These are phyloP conservation scores for Pleurozium schreberi DNA, from an alignment of 225 moss, liverwort and hornwort species.

Conservation along the genomic window DNA sequence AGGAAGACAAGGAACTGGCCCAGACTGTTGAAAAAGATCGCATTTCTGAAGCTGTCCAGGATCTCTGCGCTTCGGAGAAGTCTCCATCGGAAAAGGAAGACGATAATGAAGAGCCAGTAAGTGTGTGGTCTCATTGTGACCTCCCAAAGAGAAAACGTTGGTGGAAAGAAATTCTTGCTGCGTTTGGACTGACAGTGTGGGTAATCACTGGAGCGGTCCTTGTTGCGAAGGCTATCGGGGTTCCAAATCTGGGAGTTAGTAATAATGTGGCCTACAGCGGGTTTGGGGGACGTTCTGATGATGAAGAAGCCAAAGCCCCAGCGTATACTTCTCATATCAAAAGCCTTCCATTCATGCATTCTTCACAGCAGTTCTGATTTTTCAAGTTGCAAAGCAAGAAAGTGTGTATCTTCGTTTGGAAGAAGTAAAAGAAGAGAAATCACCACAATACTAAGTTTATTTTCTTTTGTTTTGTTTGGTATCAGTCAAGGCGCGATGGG, in stretches of 20 bases:
- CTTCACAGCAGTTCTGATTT: background rate
- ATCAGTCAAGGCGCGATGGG: conserved; percentile 18
- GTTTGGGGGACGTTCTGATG: conserved; percentile 20
- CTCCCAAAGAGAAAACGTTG: conserved; percentile 19
- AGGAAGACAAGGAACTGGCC: background rate
- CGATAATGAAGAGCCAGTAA: conserved; percentile 8
- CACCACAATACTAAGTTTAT: background rate
- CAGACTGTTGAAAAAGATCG: background rate
- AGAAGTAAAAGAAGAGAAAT: background rate
- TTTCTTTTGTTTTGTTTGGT: background rate
- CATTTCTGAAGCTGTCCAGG: background rate
- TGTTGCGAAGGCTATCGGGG: conserved; percentile 48
- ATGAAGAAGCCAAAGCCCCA: conserved; percentile 18
- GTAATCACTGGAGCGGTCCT: conserved; percentile 53
- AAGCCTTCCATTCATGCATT: background rate
- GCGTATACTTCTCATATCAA: background rate
- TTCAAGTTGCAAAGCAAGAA: background rate
- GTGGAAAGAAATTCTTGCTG: conserved; percentile 56
- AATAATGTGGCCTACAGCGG: conserved; percentile 24
- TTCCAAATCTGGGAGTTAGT: conserved; percentile 37
- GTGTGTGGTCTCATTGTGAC: conserved; percentile 4
- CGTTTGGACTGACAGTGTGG: conserved; percentile 58
- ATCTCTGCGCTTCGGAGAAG: background rate
- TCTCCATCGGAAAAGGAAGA: background rate
- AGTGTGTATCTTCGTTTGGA: background rate